Evolutionary conservation across 1,284 basidiomycete species (phyloP).

Genomic region (Heliocybe sulcata): DNA sequence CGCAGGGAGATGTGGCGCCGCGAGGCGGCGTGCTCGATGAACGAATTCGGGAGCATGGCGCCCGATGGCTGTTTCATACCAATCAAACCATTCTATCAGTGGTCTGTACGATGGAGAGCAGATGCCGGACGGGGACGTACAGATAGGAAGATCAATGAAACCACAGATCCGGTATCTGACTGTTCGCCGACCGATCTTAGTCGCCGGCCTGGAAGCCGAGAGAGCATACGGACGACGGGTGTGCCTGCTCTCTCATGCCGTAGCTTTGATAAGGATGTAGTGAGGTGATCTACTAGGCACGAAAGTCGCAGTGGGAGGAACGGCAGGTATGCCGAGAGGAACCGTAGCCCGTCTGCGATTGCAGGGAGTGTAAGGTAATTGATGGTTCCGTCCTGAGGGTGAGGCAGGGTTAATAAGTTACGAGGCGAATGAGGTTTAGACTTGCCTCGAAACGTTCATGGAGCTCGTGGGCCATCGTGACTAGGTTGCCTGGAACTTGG

Average conservation of each 20-base stretch:
- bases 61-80: conserved; percentile 42
- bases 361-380: conserved; percentile 73
- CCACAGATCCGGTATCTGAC: conserved; percentile 56
- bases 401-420: not conserved
- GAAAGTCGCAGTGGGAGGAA: conserved; percentile 70
- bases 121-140: conserved; percentile 24
- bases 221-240: conserved; percentile 61
- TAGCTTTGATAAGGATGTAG: conserved; percentile 42
- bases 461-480: conserved; percentile 50
- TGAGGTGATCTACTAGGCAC: conserved; percentile 46
- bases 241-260: conserved; percentile 49
- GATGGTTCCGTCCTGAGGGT: conserved; percentile 68
- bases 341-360: conserved; percentile 66
- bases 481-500: conserved; percentile 65
- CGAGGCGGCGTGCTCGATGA: conserved; percentile 63
- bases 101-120: not conserved
- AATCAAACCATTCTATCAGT: conserved; percentile 6
- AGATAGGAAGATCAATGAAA: conserved; percentile 57
- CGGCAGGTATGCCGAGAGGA: conserved; percentile 69
- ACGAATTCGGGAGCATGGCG: conserved; percentile 59
- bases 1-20: conserved; percentile 61
- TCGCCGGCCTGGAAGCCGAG: conserved; percentile 40
- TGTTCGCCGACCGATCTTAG: conserved; percentile 55
- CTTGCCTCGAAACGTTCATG: conserved; percentile 74
- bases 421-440: not conserved